Evolutionary conservation across 2,329 filamentous ascomycete genomes (phyloP).

Genomic region (Trichoderma sp.): DNA sequence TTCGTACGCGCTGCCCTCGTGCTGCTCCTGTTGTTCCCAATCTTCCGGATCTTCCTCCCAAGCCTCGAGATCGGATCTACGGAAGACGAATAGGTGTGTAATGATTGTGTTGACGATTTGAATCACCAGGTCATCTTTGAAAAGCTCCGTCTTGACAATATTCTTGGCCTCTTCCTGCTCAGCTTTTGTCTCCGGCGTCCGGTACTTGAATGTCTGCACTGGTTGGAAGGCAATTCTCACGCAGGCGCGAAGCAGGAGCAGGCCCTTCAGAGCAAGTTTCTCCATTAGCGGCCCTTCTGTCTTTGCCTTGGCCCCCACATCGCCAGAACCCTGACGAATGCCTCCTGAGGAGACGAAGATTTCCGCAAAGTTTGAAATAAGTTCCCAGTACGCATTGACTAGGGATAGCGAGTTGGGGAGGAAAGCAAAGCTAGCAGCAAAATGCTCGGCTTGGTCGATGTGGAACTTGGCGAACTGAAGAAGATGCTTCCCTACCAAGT

Average conservation of each 20-base stretch:
- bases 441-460: conserved; percentile 74
- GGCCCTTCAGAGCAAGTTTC: conserved; percentile 75
- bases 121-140: conserved; percentile 72
- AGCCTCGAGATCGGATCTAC: conserved; percentile 76
- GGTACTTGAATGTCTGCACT: conserved; percentile 78
- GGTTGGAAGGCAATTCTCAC: conserved; percentile 82
- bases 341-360: conserved; percentile 63
- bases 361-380: conserved; percentile 73
- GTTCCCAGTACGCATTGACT: conserved; percentile 78
- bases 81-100: conserved; percentile 83
- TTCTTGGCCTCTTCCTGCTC: conserved; percentile 69
- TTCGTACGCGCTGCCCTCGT: conserved; percentile 80
- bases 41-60: conserved; percentile 96
- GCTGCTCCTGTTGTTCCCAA: conserved; percentile 89
- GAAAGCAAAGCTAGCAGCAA: conserved; percentile 78
- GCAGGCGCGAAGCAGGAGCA: conserved; percentile 78
- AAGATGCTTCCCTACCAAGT: conserved; percentile 76
- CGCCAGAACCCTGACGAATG: conserved; percentile 45
- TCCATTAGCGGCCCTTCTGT: conserved; percentile 66
- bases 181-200: conserved; percentile 67
- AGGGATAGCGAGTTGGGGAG: conserved; percentile 77
- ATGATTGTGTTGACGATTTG: conserved; percentile 83
- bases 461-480: conserved; percentile 91
- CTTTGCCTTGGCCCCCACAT: conserved; percentile 45
- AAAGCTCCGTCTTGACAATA: conserved; percentile 67